Evolutionary conservation across 768 basidiomycete genomes (phyloP), one percentile per base, ranked within the genome.

Genomic region (Kwoniella sp.): DNA sequence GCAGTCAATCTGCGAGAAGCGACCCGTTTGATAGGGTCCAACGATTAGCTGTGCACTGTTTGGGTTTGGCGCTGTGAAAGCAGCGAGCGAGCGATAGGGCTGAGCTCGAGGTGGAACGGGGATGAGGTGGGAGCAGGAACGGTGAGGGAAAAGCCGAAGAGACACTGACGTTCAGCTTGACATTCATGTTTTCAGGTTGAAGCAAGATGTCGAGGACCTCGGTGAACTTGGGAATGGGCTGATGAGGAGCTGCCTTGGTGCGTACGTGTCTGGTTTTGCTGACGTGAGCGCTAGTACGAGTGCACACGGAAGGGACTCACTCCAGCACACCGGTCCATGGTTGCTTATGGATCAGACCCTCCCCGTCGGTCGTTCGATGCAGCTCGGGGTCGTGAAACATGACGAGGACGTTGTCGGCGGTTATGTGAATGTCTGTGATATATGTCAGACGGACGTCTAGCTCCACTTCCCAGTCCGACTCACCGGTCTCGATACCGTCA

Each of bases 361-460:
- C 86, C 53, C 56, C 71, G 69, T 86, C 80, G n/a, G 89, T 96
- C 2, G 89, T 93, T 59, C 92, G 79, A 53, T 81, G 80, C 46
- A 93, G 77, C 22, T 80, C 85, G 82, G 89, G 87, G 74, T 96
- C 93, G 75, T 99, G 93, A 77, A 93, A 96, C 88, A 96, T 89
- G 41, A 96, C 75, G 28, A 98, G 85, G 33, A 88, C 82, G 67
- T 83, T 80, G 74, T 99, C 93, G 59, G 77, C 76, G 29, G 92
- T 89, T 65, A 93, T 85, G 75, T 96, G 92, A 66, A 96, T 89
- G 82, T 95, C 92, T 93, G 82, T 26, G 27, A 14, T 34, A 33
- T n/a, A n/a, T n/a, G n/a, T n/a, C n/a, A 14, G 4, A 46, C 11
- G 29, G 42, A 23, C 27, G 22, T 37, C 33, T 12, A 34, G 32